Base-by-base conservation (phyloP, 2,329 filamentous ascomycete species). In the Sclerotinia spermophila region DNA sequence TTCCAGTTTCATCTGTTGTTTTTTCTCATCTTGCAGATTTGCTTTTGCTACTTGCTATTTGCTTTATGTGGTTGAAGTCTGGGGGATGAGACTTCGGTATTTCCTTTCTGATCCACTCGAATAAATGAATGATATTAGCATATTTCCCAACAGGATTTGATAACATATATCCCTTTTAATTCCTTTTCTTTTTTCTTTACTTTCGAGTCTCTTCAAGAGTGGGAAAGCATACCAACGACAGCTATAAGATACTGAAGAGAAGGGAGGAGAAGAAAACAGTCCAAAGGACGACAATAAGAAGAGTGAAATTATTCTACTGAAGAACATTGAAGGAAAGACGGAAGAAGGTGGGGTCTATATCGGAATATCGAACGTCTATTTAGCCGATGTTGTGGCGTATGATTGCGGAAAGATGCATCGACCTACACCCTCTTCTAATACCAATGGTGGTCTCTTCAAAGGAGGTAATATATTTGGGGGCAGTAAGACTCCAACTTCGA, bases 401-500 rank as follows among this genome's bases (percentile, higher is more conserved):
- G 21, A 27, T 42, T 33, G 42, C 55, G 67, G 56, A 53, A 58
- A n/a, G 35, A 75, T 75, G 74, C 71, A 74, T 59, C 68, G 68
- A 56, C 30, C 67, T 68, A 70, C 71, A 33, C 38, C 58, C 58
- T 38, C 58, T 53, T 72, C 62, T 53, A 65, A 68, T 40, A 67
- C 70, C 33, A 71, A 72, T 68, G 71, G 67, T 62, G 74, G 73
- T 33, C 45, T 74, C 44, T 75, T 74, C 64, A 73, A 68, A 61
- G 71, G 72, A 42, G 67, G 70, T 42, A 72, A 71, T 66, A 73
- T 77, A 62, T 76, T 76, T 70, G 72, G 73, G 33, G 65, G 73
- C 60, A 76, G 69, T 68, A 78, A 76, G 68, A 77, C 77, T 35
- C 72, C 76, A 69, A 75, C 71, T 10, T 75, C 75, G 38, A 74